phyloP scores from a whole-genome alignment of 2,329 filamentous ascomycete genomes.

The Aspergillus texensis region DNA sequence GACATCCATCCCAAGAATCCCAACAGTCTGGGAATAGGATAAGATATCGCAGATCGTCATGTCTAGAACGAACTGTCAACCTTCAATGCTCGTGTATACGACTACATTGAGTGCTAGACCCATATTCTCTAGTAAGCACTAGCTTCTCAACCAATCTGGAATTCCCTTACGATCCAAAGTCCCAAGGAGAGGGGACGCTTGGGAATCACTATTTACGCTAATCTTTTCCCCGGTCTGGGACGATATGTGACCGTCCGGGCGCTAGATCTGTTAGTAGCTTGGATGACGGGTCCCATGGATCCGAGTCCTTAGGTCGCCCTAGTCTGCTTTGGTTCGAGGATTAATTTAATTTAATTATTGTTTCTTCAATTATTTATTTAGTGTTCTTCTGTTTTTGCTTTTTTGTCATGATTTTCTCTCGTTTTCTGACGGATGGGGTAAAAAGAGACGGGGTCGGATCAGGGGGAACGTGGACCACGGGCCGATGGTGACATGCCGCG shows the following conservation, averaged over 20 bases:
- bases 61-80: conserved; percentile 1
- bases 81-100: neutral
- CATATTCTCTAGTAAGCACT: neutral
- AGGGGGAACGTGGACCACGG: conserved; percentile 8
- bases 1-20: neutral
- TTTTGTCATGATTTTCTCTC: neutral
- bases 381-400: neutral
- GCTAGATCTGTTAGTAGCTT: conserved; percentile 18
- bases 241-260: conserved; percentile 14
- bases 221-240: conserved; percentile 9
- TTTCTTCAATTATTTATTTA: neutral
- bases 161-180: neutral
- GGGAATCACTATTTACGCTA: conserved; percentile 6
- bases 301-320: conserved; percentile 2
- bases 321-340: neutral
- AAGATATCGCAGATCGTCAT: neutral
- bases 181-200: neutral
- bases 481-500: neutral
- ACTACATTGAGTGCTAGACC: neutral
- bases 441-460: neutral
- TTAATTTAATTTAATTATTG: neutral
- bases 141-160: neutral
- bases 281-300: conserved; percentile 4
- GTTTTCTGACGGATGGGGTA: neutral
- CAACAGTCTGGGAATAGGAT: neutral